A percentile compares a stretch with the other conserved stretches of the same genome.
Evolutionary conservation across 2,329 filamentous ascomycete species (phyloP).

Genomic region (Pyricularia sp.): DNA sequence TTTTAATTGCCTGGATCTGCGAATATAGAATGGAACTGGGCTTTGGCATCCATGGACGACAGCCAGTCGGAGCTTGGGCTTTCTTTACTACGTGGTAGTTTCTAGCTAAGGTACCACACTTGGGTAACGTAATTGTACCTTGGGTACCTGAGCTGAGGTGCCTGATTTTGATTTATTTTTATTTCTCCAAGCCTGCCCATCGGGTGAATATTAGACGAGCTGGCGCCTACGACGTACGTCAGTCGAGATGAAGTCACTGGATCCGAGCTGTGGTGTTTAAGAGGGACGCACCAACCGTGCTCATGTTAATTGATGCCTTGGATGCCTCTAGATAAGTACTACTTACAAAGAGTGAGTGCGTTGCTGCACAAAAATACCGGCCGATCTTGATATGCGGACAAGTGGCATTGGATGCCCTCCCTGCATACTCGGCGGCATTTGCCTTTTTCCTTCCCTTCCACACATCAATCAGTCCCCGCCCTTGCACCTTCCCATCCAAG

Average conservation of each 20-base stretch:
- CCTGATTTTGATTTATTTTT: neutral
- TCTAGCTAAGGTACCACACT: neutral
- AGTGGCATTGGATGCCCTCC: neutral
- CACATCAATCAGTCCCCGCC: neutral
- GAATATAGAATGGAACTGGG: neutral
- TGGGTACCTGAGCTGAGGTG: too few species aligned
- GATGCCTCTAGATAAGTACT: too few species aligned
- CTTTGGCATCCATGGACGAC: neutral
- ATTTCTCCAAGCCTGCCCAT: neutral
- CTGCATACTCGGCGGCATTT: neutral
- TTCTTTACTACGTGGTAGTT: neutral
- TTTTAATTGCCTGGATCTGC: neutral
- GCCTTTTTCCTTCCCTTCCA: neutral
- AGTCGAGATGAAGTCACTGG: neutral
- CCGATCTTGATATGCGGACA: neutral
- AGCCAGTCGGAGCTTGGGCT: neutral
- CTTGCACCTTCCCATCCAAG: neutral
- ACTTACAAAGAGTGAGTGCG: too few species aligned
- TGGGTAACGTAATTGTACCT: neutral
- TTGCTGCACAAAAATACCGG: neutral
- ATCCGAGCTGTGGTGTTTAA: neutral
- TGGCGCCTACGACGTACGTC: neutral
- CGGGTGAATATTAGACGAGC: neutral
- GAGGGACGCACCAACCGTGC: neutral
- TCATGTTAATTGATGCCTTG: neutral